Evolutionary conservation across 2,329 filamentous ascomycete genomes (phyloP), one percentile per base, ranked within the genome.

Genomic region (Sphaerulina musiva): DNA sequence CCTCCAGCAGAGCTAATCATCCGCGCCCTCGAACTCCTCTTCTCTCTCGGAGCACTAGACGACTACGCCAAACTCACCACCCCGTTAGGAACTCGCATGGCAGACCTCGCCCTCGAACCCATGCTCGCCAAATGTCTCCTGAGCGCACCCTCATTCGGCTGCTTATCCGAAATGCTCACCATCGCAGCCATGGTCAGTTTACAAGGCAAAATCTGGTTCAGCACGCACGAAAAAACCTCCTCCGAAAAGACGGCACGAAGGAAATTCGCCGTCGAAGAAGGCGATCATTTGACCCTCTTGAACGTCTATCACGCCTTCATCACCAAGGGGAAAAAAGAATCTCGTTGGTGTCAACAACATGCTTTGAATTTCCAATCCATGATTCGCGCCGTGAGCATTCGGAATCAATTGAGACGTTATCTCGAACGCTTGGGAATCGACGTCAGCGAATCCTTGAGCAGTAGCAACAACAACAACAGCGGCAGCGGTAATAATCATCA

Each of bases 131-230:
- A 92, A 72, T 88, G 87, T 0, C 77, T 96, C 4, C 81, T 97
- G 7, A 82, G 84, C 14, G 87, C 91, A 0, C 74, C 82, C 4
- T 77, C 79, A 0, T 95, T 95, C 71, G 79, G 78, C 38, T 96
- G 91, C 62, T 73, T 95, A 10, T 85, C 82, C 66, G 92, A 96
- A 70, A 86, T 97, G 49, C 78, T 97, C 26, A 89, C 85, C 1
- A 95, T 97, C 60, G 89, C 92, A 5, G 91, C 93, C 12, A 97
- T 98, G 92, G 87, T 89, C 34, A 93, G 85, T 58, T 75, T 95
- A 0, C 87, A 91, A 56, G 87, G 89, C 4, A 85, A 81, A 44
- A 79, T 95, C 0, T 97, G 89, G 85, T 82, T 95, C 14, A 17
- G 14, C 58, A 80, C 86, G 32, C 84, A 89, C 62, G 85, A 91